phyloP scores from a whole-genome alignment of 805 yeast species.

The Myxozyma geophila region DNA sequence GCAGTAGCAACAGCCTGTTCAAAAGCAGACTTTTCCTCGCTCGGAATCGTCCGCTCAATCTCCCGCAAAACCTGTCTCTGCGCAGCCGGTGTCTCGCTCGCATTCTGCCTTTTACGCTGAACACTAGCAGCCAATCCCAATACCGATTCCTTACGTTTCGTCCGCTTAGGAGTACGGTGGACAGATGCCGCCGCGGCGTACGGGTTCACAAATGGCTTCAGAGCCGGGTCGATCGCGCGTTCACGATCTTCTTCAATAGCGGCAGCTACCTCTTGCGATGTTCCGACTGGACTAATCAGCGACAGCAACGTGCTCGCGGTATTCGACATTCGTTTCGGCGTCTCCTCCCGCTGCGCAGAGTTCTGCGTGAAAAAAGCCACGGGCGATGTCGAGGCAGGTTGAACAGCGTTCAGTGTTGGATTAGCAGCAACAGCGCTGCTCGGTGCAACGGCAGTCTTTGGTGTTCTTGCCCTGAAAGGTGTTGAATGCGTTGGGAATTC shows the following conservation, averaged over 20 bases:
- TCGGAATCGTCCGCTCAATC: conserved; percentile 30
- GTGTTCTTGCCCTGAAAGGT: conserved; percentile 47
- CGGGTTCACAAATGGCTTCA: conserved; percentile 50
- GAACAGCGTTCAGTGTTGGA: not conserved
- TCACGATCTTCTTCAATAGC: conserved; percentile 25
- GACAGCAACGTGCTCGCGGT: conserved; percentile 58
- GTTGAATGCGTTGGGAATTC: conserved; percentile 34
- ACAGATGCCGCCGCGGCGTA: conserved; percentile 44
- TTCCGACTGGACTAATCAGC: conserved; percentile 46
- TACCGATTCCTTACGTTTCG: conserved; percentile 18
- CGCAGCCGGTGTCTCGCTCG: not conserved
- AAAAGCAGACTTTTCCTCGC: conserved; percentile 23
- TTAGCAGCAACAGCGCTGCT: not conserved
- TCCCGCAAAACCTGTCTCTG: conserved; percentile 22
- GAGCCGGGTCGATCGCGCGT: conserved; percentile 35
- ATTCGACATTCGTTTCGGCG: conserved; percentile 46
- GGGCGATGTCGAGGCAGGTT: not conserved
- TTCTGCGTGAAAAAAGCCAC: not conserved
- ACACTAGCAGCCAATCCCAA: conserved; percentile 12
- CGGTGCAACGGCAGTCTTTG: conserved; percentile 9
- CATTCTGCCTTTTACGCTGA: conserved; percentile 1
- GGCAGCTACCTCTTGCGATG: conserved; percentile 37
- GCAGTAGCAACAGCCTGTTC: conserved; percentile 28
- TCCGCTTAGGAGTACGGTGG: conserved; percentile 11
- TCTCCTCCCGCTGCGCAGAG: not conserved